Conservation (phyloP, 73 alveolate genomes). For the Paramecium caudatum region DNA sequence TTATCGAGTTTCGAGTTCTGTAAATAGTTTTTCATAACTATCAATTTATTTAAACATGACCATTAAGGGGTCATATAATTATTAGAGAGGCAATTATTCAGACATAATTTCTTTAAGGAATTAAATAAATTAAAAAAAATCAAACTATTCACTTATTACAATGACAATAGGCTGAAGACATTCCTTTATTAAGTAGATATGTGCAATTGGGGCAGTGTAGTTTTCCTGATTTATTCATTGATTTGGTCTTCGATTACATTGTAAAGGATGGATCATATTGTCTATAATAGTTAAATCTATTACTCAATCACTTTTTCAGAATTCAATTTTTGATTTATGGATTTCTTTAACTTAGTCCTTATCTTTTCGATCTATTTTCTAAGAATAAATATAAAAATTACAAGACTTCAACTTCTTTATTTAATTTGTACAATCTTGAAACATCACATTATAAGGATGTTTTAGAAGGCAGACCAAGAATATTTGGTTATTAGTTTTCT, state of each 20-base stretch:
- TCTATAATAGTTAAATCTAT: conserved; percentile 4
- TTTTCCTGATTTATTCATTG: neutral
- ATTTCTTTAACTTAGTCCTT: neutral
- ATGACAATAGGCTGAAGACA: neutral
- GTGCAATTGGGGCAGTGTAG: neutral
- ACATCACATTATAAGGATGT: conserved; percentile 42
- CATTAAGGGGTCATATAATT: neutral
- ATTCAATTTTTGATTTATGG: conserved; percentile 32
- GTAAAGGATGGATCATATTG: neutral
- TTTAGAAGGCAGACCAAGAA: conserved; percentile 9
- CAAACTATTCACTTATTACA: neutral
- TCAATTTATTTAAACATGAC: neutral
- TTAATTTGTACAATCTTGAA: conserved; percentile 36
- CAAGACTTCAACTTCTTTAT: conserved; percentile 60
- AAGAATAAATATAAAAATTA: neutral
- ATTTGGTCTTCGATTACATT: neutral
- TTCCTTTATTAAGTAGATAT: neutral
- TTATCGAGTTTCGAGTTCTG: conserved; percentile 9
- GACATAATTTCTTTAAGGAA: neutral
- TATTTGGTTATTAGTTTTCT: conserved; percentile 7
- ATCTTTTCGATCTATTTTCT: conserved; percentile 22
- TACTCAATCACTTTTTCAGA: conserved; percentile 58
- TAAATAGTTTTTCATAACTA: conserved; percentile 8
- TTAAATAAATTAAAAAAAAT: neutral
- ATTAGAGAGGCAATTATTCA: neutral